Evolutionary conservation across 805 yeast species (phyloP).

Genomic region (Myxozyma sirexii): DNA sequence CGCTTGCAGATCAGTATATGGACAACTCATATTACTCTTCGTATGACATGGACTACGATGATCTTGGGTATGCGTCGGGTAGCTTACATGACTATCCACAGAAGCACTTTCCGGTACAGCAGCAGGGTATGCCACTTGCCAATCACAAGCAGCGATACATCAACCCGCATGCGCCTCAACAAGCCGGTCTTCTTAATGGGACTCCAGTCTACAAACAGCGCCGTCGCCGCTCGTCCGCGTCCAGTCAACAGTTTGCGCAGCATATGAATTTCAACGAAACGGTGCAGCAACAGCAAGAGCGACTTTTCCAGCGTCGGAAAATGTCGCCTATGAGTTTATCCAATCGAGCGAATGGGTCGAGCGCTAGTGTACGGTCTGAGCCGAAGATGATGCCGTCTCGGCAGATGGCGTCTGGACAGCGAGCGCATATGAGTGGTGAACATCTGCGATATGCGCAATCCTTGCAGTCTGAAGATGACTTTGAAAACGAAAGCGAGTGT

Average conservation of each 20-base stretch:
- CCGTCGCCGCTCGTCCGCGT: conserved; percentile 17
- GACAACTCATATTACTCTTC: conserved; percentile 6
- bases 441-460: not conserved
- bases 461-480: conserved; percentile 13
- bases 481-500: conserved; percentile 16
- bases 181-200: conserved; percentile 10
- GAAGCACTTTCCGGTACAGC: not conserved
- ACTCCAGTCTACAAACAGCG: conserved; percentile 32
- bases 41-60: not conserved
- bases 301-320: not conserved
- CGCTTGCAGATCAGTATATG: conserved; percentile 5
- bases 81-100: not conserved
- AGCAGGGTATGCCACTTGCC: not conserved
- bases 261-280: too few species aligned
- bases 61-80: not conserved
- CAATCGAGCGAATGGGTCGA: not conserved
- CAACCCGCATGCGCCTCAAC: conserved; percentile 6
- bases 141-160: not conserved
- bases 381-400: not conserved
- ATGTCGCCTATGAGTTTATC: not conserved
- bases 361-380: not conserved
- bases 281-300: conserved; percentile 4
- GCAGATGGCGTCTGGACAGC: not conserved
- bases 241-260: not conserved
- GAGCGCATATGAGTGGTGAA: not conserved